Percentiles rank a stretch among this genome's conserved stretches.
Conservation (phyloP, 208 protist species). For the Acanthamoeba comandoni region DNA sequence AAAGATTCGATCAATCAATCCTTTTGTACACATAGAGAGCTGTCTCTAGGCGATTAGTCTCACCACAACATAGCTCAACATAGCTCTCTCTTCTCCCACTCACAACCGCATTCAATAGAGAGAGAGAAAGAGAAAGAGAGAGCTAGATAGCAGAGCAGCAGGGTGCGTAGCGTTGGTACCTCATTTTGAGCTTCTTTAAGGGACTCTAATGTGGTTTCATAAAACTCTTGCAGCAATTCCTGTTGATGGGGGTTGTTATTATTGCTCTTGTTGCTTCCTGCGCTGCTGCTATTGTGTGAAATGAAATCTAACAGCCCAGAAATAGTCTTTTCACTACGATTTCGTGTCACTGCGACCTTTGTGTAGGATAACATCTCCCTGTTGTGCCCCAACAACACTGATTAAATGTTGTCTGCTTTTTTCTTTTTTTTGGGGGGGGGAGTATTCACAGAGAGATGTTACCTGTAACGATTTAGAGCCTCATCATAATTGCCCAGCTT, state of each 20-base stretch:
- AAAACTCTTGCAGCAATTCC: conserved; percentile 57
- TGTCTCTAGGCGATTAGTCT: background rate
- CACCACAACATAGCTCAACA: too few species aligned
- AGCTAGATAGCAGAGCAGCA: background rate
- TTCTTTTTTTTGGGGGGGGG: background rate
- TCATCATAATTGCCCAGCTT: background rate
- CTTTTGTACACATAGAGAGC: background rate
- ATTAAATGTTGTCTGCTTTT: background rate
- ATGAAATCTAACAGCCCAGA: conserved; percentile 23
- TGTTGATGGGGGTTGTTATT: background rate
- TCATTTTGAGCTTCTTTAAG: conserved; percentile 65
- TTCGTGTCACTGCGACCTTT: conserved; percentile 19
- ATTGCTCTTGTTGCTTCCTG: too few species aligned
- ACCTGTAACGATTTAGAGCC: too few species aligned
- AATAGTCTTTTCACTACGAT: conserved; percentile 61
- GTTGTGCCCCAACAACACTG: too few species aligned
- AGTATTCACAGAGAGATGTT: background rate
- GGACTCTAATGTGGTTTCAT: conserved; percentile 44
- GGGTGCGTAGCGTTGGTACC: conserved; percentile 1
- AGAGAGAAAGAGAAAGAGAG: too few species aligned
- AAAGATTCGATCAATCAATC: background rate
- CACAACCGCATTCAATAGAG: too few species aligned
- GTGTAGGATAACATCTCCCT: conserved; percentile 35
- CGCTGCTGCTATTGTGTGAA: background rate
- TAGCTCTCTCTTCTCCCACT: too few species aligned